Percentiles rank a stretch among this genome's conserved stretches.
These are phyloP conservation scores for Zizania palustris DNA, from an alignment of 202 grass and related monocot species.

Conservation along the genomic window DNA sequence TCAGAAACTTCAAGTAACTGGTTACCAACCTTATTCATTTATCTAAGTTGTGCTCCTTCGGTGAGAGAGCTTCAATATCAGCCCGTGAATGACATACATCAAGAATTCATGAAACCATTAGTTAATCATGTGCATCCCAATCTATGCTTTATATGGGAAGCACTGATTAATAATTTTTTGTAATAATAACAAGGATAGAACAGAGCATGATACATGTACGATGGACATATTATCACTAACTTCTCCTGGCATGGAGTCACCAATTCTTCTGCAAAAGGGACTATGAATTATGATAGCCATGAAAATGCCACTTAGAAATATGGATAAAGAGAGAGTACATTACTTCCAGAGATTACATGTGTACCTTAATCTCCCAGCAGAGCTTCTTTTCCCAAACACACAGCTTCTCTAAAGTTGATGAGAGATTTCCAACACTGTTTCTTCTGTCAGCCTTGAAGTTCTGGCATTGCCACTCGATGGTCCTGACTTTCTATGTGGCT, in stretches of 20 bases:
- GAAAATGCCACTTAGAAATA: too few relatives aligned
- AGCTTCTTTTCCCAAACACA: too few relatives aligned
- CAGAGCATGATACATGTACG: too few relatives aligned
- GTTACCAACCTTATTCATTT: slow-evolving; percentile 63
- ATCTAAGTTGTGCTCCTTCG: slow-evolving; percentile 73
- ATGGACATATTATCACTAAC: too few relatives aligned
- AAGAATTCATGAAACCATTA: slow-evolving; percentile 27
- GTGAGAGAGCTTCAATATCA: slow-evolving; percentile 64
- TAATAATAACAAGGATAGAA: too few relatives aligned
- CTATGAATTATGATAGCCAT: too few relatives aligned
- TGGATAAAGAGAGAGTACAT: too few relatives aligned
- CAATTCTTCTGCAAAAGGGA: too few relatives aligned
- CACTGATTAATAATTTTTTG: not conserved
- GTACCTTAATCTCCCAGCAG: slow-evolving; percentile 80
- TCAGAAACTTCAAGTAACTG: slow-evolving; percentile 12
- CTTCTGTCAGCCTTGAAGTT: slow-evolving; percentile 13
- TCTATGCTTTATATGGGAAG: slow-evolving; percentile 9
- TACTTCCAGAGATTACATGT: not conserved
- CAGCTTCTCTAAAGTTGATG: slow-evolving; percentile 84
- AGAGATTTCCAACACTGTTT: slow-evolving; percentile 43
- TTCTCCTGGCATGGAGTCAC: too few relatives aligned
- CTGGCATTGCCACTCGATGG: slow-evolving; percentile 37
- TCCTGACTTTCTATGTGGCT: slow-evolving; percentile 48
- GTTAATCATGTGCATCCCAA: slow-evolving; percentile 33
- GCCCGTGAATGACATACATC: slow-evolving; percentile 52